Base-by-base conservation (phyloP, 495 filamentous ascomycete species). In the Clavariopsis aquatica region DNA sequence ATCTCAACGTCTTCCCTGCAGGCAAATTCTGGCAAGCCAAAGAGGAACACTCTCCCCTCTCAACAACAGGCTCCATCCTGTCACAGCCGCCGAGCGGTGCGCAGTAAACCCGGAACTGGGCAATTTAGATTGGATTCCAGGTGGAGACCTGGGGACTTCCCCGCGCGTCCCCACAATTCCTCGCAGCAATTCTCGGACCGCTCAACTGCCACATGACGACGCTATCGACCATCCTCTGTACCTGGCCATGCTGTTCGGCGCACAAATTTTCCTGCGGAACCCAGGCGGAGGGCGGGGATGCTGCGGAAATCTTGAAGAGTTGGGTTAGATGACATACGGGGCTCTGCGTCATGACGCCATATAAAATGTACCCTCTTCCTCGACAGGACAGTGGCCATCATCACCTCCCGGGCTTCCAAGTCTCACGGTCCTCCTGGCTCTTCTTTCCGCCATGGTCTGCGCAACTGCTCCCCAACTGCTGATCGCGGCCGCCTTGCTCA, bases 131-230 rank as follows among this genome's bases (percentile, higher is more conserved):
- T 51, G 19, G 1, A 23, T 28, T 28, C 12, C 15, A 43, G 38
- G 38, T 17, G 38, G 38, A n/a, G 38, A 36, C 31, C 31, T 36
- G 13, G 31, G 31, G 13, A 6, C 38, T 43, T 54, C 24, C 51
- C 51, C 51, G n/a, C 26, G n/a, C n/a, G 51, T 28, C 51, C 51
- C 51, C 51, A n/a, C 51, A 29, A 20, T 8, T 27, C 51, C 17
- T 54, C 51, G 51, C 51, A 36, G 23, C 51, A 54, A 54, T 54
- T 54, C 51, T 54, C 51, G 51, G 51, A 29, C 51, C 24, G 28
- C 34, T 54, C 29, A 20, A 2, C 28, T 54, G 51, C 53, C 29
- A 7, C 26, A 43, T 56, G 29, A 56, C 31, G 53, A 27, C 20
- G 2, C 22, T 7, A 3, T 12, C 9, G n/a, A 20, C 26, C 20